Evolutionary conservation across 306 rosid species (phyloP).

Genomic region (Gynostemma pentaphyllum): DNA sequence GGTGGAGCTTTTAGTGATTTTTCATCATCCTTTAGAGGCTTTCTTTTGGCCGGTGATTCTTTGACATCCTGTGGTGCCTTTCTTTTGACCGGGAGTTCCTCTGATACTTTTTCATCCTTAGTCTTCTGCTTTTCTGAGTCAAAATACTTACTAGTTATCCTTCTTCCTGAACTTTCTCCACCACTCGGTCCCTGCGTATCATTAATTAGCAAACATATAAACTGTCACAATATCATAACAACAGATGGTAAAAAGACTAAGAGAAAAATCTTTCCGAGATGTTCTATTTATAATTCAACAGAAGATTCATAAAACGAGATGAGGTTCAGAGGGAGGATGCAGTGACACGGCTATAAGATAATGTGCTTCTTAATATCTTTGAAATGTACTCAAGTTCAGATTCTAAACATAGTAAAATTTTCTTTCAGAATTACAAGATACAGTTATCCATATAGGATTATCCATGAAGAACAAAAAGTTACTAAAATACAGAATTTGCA

Average conservation of each 20-base stretch:
- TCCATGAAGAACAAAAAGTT: background rate
- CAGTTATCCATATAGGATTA: no score
- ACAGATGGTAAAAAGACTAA: background rate
- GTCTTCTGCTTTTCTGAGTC: constrained; percentile 35
- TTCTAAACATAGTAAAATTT: background rate
- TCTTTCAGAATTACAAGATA: background rate
- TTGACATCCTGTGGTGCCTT: constrained; percentile 43
- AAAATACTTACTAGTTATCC: constrained; percentile 77
- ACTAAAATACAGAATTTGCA: background rate
- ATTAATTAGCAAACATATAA: background rate
- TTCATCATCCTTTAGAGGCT: constrained; percentile 31
- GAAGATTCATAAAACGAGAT: no score
- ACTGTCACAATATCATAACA: background rate
- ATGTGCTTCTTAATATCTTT: background rate
- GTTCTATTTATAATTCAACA: no score
- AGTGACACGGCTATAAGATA: no score
- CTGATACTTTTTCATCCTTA: constrained; percentile 36
- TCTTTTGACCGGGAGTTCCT: constrained; percentile 51
- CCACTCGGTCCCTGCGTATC: constrained; percentile 33
- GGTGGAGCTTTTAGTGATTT: constrained; percentile 24
- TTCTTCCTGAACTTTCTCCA: constrained; percentile 50
- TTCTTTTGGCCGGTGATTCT: constrained; percentile 57
- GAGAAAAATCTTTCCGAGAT: no score
- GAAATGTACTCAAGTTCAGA: background rate
- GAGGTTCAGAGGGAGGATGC: no score